Evolutionary conservation across 192 early-diverging fungal genomes (phyloP), one percentile per base, ranked within the genome.

Genomic region (Radiomyces spectabilis): DNA sequence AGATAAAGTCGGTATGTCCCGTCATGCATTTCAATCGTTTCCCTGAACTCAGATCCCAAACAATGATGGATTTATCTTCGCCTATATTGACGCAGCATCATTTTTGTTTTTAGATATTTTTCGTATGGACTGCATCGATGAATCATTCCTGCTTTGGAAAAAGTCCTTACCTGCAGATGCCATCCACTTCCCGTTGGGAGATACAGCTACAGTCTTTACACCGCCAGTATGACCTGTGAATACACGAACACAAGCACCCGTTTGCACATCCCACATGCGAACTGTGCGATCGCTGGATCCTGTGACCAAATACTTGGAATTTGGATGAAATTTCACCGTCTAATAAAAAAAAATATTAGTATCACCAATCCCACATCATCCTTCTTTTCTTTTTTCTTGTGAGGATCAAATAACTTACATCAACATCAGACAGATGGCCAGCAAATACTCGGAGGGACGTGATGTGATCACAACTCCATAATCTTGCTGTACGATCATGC

Each of bases 391-490:
- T 53, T 25, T 34, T 4, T n/a, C 33, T 16, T 15, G 13, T 18
- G 41, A 6, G 19, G 22, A 22, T 39, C 15, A 41, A 27, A 9
- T 48, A 57, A 66, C 70, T 68, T 79, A 89, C 88, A 56, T 98
- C 94, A 8, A 99, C 97, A 71, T 99, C 97, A 0, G 93, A 90
- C 38, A 94, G 65, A 74, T 99, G 97, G 19, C 97, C 97, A 48
- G 92, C 95, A 83, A 99, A 97, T 29, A 99, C 87, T 48, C 97
- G 83, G 61, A 99, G 65, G 10, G 95, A 92, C 63, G 90, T 87
- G 33, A 97, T 92, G 55, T 95, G 94, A 63, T 99, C 97, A 56
- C 86, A 89, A 60, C 92, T 91, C 94, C 94, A 99, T 18, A 99
- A 74, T 33, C 95, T 74, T 24, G 97, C 91, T 0, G 95, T 99